Evolutionary conservation across 345 rosid species (phyloP).

Genomic region (Citrus trifoliata): DNA sequence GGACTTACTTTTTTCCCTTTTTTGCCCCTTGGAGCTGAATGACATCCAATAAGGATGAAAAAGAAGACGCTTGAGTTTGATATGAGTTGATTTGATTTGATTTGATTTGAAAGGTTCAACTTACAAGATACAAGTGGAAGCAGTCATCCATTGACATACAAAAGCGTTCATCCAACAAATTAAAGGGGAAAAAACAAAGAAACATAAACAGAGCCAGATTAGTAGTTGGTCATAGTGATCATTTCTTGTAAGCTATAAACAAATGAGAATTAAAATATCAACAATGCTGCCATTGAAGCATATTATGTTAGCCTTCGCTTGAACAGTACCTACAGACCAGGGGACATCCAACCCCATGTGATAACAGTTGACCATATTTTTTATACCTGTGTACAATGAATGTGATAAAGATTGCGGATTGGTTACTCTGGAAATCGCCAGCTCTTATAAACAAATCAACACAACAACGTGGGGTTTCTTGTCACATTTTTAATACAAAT

Average conservation of each 20-base stretch:
- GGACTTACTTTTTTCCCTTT: too few species aligned
- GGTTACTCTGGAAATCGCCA: too few species aligned
- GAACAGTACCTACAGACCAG: conserved; percentile 24
- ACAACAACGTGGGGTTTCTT: conserved; percentile 16
- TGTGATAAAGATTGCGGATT: conserved; percentile 11
- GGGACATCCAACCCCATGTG: conserved; percentile 23
- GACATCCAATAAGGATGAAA: background rate
- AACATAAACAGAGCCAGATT: background rate
- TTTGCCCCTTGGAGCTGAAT: background rate
- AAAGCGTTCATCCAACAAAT: background rate
- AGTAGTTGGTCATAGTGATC: background rate
- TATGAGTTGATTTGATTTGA: background rate
- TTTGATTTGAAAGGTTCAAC: background rate
- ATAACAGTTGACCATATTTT: conserved; percentile 22
- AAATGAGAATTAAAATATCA: background rate
- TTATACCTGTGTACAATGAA: conserved; percentile 27
- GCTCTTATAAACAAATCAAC: background rate
- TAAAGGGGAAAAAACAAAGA: too few species aligned
- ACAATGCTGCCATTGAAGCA: conserved; percentile 11
- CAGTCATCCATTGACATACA: background rate
- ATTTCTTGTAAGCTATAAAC: background rate
- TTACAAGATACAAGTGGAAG: background rate
- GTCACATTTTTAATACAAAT: conserved; percentile 1
- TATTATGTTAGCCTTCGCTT: conserved; percentile 14
- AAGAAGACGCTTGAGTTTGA: background rate